phyloP scores from a whole-genome alignment of 441 rosid genomes.

The Erodium chrysanthum region DNA sequence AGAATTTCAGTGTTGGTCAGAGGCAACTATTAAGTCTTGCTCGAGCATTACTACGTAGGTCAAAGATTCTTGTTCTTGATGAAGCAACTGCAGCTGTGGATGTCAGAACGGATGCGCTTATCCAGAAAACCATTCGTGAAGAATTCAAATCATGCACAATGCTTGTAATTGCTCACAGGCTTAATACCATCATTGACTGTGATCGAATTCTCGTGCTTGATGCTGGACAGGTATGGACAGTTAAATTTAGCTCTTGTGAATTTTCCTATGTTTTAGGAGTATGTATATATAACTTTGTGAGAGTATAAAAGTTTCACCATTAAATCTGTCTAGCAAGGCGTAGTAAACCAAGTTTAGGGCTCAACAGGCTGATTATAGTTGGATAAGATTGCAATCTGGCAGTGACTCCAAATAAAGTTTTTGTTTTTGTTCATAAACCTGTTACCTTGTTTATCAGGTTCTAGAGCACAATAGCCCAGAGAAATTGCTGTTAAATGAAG shows the following conservation, averaged over 20 bases:
- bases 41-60: slow-evolving; percentile 76
- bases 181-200: slow-evolving; percentile 81
- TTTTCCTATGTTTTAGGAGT: neutral
- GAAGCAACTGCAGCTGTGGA: slow-evolving; percentile 98
- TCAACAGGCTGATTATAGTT: neutral
- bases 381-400: neutral
- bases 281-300: too few species aligned
- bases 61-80: slow-evolving; percentile 92
- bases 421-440: neutral
- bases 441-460: slow-evolving; percentile 41
- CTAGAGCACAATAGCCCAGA: slow-evolving; percentile 70
- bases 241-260: neutral
- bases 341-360: neutral
- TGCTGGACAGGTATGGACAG: slow-evolving; percentile 56
- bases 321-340: neutral
- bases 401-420: neutral
- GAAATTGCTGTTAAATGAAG: slow-evolving; percentile 49
- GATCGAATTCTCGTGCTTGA: slow-evolving; percentile 75
- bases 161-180: slow-evolving; percentile 88
- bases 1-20: slow-evolving; percentile 91
- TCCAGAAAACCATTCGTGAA: slow-evolving; percentile 87
- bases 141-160: slow-evolving; percentile 91
- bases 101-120: slow-evolving; percentile 87
- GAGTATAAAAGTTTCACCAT: neutral
- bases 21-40: slow-evolving; percentile 89